Base-by-base conservation (phyloP, 805 yeast genomes). In the Schwanniomyces pseudopolymorphus region DNA sequence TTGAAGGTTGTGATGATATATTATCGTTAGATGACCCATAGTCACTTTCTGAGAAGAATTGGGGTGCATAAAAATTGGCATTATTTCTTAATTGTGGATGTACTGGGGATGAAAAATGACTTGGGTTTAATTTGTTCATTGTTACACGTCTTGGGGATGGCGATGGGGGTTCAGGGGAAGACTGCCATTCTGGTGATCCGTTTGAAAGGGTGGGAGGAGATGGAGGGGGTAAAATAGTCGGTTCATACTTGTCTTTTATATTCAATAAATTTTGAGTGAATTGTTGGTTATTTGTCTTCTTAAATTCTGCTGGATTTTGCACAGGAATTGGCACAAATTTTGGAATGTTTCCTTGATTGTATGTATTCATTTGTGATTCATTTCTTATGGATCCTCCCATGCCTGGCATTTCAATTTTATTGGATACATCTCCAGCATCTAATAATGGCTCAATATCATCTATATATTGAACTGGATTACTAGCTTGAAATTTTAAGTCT, bases 281-380 rank as follows among this genome's bases (percentile, higher is more conserved):
- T 35, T 43, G 49, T 42, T 40, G 46, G 28, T n/a, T 43, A 14
- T 42, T 42, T 22, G 39, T 43, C 43, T 37, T 44, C 38, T 37
- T 27, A 42, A 45, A 49, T 9, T 40, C 51, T 2, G 47, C 43
- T n/a, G 75, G 74, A 41, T 67, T 62, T 51, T 66, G 72, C 3
- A 71, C 66, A 5, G 77, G 77, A 11, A 71, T 68, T 8, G 75
- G 75, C 21, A 72, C 72, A 42, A 60, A 72, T 33, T 64, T 64
- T 49, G 57, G 48, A 17, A 39, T 38, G 5, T n/a, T 19, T 20
- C 40, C 25, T 11, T 10, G 27, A 14, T 24, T 43, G 25, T 8
- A 36, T 13, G 39, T 10, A 19, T 19, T 24, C 24, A 20, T 5
- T 14, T 33, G 45, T 22, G 35, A 40, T 13, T 35, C 27, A 9